A percentile compares a stretch with the other conserved stretches of the same genome.
Evolutionary conservation across 2,329 filamentous ascomycete genomes (phyloP).

Genomic region (Sporothrix inflata): DNA sequence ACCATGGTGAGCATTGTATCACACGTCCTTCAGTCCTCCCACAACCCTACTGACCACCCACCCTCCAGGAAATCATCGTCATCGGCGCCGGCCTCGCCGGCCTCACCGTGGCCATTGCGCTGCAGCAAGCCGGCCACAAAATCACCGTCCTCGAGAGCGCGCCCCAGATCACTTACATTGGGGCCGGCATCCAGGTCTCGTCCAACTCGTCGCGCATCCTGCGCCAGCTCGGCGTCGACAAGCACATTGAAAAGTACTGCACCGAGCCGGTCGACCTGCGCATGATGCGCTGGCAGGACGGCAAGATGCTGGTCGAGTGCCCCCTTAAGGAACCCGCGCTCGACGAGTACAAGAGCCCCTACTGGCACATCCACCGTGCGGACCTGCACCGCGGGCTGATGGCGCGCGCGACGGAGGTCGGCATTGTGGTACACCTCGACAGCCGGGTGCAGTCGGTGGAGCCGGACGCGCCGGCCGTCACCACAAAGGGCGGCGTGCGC

Average conservation of each 20-base stretch:
- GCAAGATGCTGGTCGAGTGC: slow-evolving; percentile 55
- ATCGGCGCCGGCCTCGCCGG: slow-evolving; percentile 33
- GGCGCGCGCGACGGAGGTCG: slow-evolving; percentile 26
- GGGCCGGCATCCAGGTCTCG: slow-evolving; percentile 57
- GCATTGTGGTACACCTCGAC: slow-evolving; percentile 25
- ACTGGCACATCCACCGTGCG: slow-evolving; percentile 32
- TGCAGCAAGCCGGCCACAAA: slow-evolving; percentile 29
- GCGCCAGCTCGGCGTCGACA: slow-evolving; percentile 53
- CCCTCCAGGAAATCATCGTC: slow-evolving; percentile 34
- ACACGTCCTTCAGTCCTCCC: not conserved
- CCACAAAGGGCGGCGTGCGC: not conserved
- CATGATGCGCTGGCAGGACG: slow-evolving; percentile 56
- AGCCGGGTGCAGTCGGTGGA: slow-evolving; percentile 28
- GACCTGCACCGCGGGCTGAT: slow-evolving; percentile 31
- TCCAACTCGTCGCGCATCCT: slow-evolving; percentile 56
- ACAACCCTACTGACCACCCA: not conserved
- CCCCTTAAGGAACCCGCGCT: slow-evolving; percentile 53
- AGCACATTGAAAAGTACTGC: slow-evolving; percentile 45
- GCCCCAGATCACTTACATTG: slow-evolving; percentile 41
- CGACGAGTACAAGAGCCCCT: slow-evolving; percentile 55
- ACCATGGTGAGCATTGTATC: not conserved
- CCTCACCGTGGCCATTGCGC: slow-evolving; percentile 32
- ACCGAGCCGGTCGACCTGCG: slow-evolving; percentile 52
- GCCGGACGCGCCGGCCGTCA: slow-evolving; percentile 19
- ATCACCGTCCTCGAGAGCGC: slow-evolving; percentile 40